Evolutionary conservation across 371 early-diverging fungal genomes (phyloP), one percentile per base, ranked within the genome.

Genomic region (Apophysomyces elegans): DNA sequence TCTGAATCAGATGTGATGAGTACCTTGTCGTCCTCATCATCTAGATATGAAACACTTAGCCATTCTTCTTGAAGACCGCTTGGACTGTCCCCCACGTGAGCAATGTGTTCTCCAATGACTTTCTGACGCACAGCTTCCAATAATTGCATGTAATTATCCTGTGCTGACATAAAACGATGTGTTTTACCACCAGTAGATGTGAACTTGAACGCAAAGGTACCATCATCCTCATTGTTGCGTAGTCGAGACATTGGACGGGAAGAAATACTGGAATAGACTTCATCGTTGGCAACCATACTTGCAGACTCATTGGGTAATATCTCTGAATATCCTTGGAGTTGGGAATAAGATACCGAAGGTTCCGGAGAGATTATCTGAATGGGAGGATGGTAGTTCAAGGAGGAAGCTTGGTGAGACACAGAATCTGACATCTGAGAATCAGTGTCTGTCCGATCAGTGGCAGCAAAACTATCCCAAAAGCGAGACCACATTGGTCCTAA

Each of bases 21-120:
- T 8, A 96, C 91, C 61, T 87, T 77, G 70, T 96, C 96, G 63
- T 89, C 87, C 54, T 96, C 96, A 63, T 95, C 95, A 69, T 96
- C 96, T 66, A 91, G 62, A 73, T 95, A 96, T 5, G 87, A 87
- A 41, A 96, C 78, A 37, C 86, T 86, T 35, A 88, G 77, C 79
- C 80, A 77, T 54, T 80, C 72, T 9, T 75, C 69, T 21, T 21
- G 21, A 21, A 50, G 21, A 18, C 21, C 54, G 7, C 18, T 21
- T 18, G n/a, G 8, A 21, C 21, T 11, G 21, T 50, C 35, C 9
- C 54, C 54, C 54, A 32, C 54, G 21, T 50, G n/a, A 5, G 54
- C 54, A 21, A 61, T 47, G 39, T 75, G 77, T 18, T 80, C 77
- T 1, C 65, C 50, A 43, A 69, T 57, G 1, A 78, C 18, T 37